Percentiles rank a stretch among this genome's conserved stretches.
These are phyloP conservation scores for Fusarium sp. DNA, from an alignment of 2,329 filamentous ascomycete species.

Conservation along the genomic window DNA sequence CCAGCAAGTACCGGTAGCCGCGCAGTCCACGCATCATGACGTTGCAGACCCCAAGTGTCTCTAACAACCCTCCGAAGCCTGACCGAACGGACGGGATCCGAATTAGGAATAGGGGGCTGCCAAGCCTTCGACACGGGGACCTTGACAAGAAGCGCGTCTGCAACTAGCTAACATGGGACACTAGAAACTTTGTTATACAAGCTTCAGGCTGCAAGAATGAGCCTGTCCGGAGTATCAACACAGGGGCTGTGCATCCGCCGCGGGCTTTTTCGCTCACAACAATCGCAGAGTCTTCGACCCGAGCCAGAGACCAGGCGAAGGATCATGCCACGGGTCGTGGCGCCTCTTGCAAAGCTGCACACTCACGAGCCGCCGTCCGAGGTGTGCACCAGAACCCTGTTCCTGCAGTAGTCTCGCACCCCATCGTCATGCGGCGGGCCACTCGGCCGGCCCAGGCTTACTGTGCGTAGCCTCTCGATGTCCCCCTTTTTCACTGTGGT, in stretches of 20 bases:
- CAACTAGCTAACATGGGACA: neutral
- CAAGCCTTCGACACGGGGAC: conserved; percentile 15
- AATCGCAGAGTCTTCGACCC: neutral
- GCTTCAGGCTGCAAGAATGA: neutral
- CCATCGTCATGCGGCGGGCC: conserved; percentile 41
- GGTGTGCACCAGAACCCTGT: conserved; percentile 36
- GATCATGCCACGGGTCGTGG: conserved; percentile 32
- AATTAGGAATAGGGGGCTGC: conserved; percentile 26
- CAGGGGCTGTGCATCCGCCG: neutral
- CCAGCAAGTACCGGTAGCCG: conserved; percentile 3
- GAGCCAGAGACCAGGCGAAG: conserved; percentile 20
- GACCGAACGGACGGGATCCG: conserved; percentile 9
- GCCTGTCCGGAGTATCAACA: neutral
- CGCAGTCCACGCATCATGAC: conserved; percentile 5
- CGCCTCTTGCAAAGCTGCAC: conserved; percentile 13
- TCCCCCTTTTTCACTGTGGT: conserved; percentile 24
- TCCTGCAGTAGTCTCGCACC: conserved; percentile 42
- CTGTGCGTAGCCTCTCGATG: conserved; percentile 13
- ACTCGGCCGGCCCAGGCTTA: conserved; percentile 21
- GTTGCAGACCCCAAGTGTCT: neutral
- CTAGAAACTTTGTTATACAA: conserved; percentile 4
- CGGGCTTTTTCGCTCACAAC: neutral
- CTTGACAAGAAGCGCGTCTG: conserved; percentile 2
- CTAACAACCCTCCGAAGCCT: neutral
- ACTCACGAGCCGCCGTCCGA: conserved; percentile 24